These are phyloP conservation scores for Hypomontagnella submonticulosa DNA, from an alignment of 495 filamentous ascomycete genomes.

Conservation along the genomic window DNA sequence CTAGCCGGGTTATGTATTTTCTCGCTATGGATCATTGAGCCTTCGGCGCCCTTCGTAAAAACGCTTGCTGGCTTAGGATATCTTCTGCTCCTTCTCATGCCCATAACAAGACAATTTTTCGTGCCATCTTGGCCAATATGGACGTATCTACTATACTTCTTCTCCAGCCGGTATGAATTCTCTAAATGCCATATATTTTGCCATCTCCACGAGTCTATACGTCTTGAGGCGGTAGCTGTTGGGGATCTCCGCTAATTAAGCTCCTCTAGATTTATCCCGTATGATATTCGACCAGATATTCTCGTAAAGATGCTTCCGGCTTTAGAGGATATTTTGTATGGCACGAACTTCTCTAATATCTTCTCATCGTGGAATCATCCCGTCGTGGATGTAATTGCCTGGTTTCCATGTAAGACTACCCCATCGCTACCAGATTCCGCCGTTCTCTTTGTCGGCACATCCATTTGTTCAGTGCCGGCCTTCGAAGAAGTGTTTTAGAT, in stretches of 20 bases:
- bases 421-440: neutral
- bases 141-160: conserved; percentile 88
- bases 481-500: neutral
- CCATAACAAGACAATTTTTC: conserved; percentile 91
- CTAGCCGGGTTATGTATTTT: conserved; percentile 79
- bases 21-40: conserved; percentile 77
- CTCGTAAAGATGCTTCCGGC: conserved; percentile 94
- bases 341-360: conserved; percentile 94
- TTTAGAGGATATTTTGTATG: conserved; percentile 97
- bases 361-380: conserved; percentile 86
- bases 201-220: no score
- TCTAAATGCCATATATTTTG: neutral
- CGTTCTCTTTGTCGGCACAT: neutral
- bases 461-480: neutral
- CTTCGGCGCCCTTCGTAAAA: conserved; percentile 79
- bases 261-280: conserved; percentile 76
- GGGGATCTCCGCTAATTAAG: conserved; percentile 12
- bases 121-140: conserved; percentile 86
- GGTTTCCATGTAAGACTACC: conserved; percentile 73
- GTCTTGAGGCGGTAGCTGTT: neutral
- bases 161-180: conserved; percentile 81
- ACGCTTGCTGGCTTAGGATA: conserved; percentile 72
- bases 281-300: conserved; percentile 86
- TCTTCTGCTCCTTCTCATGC: conserved; percentile 77
- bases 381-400: conserved; percentile 85